Evolutionary conservation across 768 basidiomycete species (phyloP).

Genomic region (Termitomyces bulborhizus): DNA sequence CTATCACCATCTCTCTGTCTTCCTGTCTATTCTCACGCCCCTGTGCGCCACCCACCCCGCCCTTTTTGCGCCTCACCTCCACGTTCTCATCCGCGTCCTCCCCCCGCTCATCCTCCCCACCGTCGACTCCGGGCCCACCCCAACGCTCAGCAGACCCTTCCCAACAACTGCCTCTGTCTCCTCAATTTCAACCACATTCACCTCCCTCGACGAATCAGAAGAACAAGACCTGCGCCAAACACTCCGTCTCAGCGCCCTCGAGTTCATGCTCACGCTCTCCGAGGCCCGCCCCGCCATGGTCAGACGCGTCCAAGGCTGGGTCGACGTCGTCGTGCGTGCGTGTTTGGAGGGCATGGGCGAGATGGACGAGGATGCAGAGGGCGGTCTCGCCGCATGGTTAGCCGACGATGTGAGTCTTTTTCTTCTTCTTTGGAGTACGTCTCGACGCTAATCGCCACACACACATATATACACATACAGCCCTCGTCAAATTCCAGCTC

Average conservation of each 20-base stretch:
- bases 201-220: constrained; percentile 27
- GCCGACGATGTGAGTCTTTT: constrained; percentile 60
- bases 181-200: too few relatives aligned
- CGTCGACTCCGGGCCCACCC: constrained; percentile 43
- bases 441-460: too few relatives aligned
- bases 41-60: constrained; percentile 61
- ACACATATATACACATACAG: constrained; percentile 23
- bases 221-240: constrained; percentile 64
- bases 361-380: constrained; percentile 47
- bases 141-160: constrained; percentile 41
- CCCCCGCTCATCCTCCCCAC: constrained; percentile 60
- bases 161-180: constrained; percentile 17
- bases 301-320: constrained; percentile 64
- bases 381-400: constrained; percentile 40
- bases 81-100: constrained; percentile 61
- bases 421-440: too few relatives aligned
- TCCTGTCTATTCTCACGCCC: constrained; percentile 65
- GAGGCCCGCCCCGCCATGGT: constrained; percentile 73
- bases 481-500: constrained; percentile 59
- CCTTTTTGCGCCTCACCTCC: constrained; percentile 71
- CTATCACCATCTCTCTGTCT: constrained; percentile 50
- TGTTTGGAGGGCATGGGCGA: constrained; percentile 83
- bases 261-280: constrained; percentile 77
- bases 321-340: constrained; percentile 59
- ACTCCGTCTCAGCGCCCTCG: constrained; percentile 66